Conservation (phyloP, 2,329 filamentous ascomycete species). For the Chaetomium globosum region DNA sequence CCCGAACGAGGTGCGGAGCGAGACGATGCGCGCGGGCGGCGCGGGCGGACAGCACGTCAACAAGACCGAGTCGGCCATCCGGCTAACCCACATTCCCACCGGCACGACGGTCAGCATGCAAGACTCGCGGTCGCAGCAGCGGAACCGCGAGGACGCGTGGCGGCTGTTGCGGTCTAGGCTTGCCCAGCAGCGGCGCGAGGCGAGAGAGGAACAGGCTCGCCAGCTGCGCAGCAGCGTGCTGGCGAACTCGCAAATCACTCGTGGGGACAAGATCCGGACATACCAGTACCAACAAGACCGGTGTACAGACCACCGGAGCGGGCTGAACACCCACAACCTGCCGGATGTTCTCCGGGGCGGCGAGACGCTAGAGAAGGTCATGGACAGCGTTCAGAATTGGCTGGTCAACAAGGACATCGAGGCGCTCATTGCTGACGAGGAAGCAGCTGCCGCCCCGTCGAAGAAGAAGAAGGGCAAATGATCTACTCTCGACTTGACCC, state of each 20-base stretch:
- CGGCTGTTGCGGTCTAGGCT: slow-evolving; percentile 77
- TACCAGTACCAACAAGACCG: slow-evolving; percentile 79
- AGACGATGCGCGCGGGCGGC: slow-evolving; percentile 89
- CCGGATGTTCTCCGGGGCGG: slow-evolving; percentile 77
- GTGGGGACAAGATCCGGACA: slow-evolving; percentile 90
- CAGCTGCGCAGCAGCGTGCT: slow-evolving; percentile 76
- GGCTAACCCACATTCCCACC: slow-evolving; percentile 87
- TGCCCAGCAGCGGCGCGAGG: slow-evolving; percentile 77
- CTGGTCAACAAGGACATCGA: slow-evolving; percentile 74
- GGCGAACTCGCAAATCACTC: slow-evolving; percentile 77
- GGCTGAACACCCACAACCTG: slow-evolving; percentile 76
- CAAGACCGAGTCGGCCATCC: slow-evolving; percentile 93
- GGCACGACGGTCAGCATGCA: slow-evolving; percentile 89
- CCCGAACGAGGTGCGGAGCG: slow-evolving; percentile 75
- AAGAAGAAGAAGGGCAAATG: slow-evolving; percentile 26
- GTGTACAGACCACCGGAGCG: slow-evolving; percentile 86
- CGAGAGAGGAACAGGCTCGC: slow-evolving; percentile 78
- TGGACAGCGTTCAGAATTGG: slow-evolving; percentile 78
- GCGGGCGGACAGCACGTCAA: slow-evolving; percentile 98
- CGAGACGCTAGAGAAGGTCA: slow-evolving; percentile 70
- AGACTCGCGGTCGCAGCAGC: slow-evolving; percentile 84
- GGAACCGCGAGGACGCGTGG: slow-evolving; percentile 89
- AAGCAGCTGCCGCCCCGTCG: slow-evolving; percentile 46
- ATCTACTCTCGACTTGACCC: not conserved
- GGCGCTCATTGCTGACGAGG: slow-evolving; percentile 65